Evolutionary conservation across 257 asterid genomes (phyloP), one percentile per base, ranked within the genome.

Genomic region (Nicotiana sylvestris): DNA sequence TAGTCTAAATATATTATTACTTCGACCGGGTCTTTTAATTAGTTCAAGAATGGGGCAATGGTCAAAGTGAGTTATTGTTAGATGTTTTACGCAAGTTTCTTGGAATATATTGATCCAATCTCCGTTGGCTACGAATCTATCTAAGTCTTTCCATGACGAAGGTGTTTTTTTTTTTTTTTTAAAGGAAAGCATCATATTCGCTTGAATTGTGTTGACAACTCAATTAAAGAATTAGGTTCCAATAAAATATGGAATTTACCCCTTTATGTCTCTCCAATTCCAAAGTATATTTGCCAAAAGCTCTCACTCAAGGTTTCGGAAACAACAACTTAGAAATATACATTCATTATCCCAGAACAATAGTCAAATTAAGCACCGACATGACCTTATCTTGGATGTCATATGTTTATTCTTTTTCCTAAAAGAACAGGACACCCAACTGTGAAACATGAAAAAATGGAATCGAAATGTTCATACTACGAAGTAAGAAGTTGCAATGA

Each of bases 201-300:
- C 3, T 43, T 70, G 37, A 43, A 21, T 43, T 70, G 21, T 72
- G 37, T 43, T 72, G 0, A 46, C 27, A 25, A 9, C 21, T 43
- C 37, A 72, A 72, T 46, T 46, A 72, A 43, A 72, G 78, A 72
- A 72, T 72, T 72, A 46, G 78, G 37, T 72, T 46, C 78, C 58
- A 46, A 18, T 18, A 69, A 39, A 18, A 39, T n/a, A 37, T 68
- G 77, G 58, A 70, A n/a, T 39, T n/a, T 39, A 15, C 77, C 16
- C n/a, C 21, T 39, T 69, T 37, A 37, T 8, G 56, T 69, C 77
- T 69, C 33, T 37, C 56, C 77, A 37, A 69, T 17, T 18, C 53
- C 17, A 4, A 37, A 68, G 43, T 35, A 46, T 35, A 46, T n/a
- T 11, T 70, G 9, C 10, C 17, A 67, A 35, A 43, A 35, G 12